phyloP scores from a whole-genome alignment of 306 rosid species.

The Lotus japonicus region DNA sequence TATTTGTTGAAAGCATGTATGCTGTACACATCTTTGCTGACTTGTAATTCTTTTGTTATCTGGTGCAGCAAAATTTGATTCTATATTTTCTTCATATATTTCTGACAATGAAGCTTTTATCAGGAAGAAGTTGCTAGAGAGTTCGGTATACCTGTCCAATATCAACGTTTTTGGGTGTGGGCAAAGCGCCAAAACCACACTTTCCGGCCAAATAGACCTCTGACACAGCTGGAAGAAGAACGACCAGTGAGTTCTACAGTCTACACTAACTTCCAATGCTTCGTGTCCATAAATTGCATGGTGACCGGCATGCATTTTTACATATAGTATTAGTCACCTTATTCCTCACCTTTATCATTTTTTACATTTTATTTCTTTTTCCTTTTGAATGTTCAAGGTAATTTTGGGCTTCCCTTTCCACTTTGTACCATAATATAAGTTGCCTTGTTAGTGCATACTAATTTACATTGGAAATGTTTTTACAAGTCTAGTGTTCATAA shows the following conservation, averaged over 20 bases:
- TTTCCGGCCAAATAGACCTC: constrained; percentile 66
- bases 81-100: not conserved
- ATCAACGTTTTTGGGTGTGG: constrained; percentile 78
- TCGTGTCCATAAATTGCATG: not conserved
- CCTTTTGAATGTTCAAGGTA: not conserved
- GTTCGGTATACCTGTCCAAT: constrained; percentile 60
- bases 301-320: not conserved
- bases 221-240: constrained; percentile 55
- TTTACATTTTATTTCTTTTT: not conserved
- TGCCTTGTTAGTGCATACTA: not conserved
- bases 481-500: not conserved
- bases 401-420: not conserved
- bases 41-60: not conserved
- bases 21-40: not conserved
- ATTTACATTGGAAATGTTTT: not conserved
- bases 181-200: constrained; percentile 77
- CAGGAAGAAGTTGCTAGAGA: constrained; percentile 79
- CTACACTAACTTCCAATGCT: not conserved
- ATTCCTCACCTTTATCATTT: not conserved
- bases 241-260: constrained; percentile 46
- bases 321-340: not conserved
- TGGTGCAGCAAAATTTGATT: not conserved
- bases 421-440: not conserved
- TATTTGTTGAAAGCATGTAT: not conserved
- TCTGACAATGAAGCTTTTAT: not conserved